A percentile compares a stretch with the other conserved stretches of the same genome.
phyloP scores from a whole-genome alignment of 192 early-diverging fungal genomes.

The Lunasporangiospora selenospora region DNA sequence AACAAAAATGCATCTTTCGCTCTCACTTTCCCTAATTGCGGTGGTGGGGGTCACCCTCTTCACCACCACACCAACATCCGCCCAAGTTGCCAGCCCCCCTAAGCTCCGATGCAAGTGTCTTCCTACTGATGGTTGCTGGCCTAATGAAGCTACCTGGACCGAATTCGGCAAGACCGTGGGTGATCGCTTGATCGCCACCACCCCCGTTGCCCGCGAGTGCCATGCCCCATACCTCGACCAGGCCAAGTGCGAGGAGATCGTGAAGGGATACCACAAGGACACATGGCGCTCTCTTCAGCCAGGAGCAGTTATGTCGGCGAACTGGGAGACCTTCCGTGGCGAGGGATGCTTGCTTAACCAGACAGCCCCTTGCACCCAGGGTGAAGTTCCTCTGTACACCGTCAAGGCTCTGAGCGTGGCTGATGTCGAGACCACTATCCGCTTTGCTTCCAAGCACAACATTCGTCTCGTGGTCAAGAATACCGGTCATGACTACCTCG shows the following conservation, averaged over 20 bases:
- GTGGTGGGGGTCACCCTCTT: too few species aligned
- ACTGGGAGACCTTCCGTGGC: slow-evolving; percentile 1
- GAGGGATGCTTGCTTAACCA: too few species aligned
- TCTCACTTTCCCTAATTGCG: too few species aligned
- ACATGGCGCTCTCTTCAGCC: slow-evolving; percentile 6
- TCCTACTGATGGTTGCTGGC: slow-evolving; percentile 3
- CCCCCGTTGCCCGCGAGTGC: slow-evolving; percentile 3
- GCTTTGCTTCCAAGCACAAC: slow-evolving; percentile 29
- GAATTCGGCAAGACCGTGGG: not conserved
- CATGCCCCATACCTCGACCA: slow-evolving; percentile 5
- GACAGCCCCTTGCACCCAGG: slow-evolving; percentile 16
- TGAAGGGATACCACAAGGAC: slow-evolving; percentile 3
- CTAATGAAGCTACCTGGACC: slow-evolving; percentile 4
- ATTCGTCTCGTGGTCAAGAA: slow-evolving; percentile 56
- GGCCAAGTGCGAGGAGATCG: slow-evolving; percentile 9
- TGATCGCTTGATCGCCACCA: slow-evolving; percentile 4
- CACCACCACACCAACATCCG: too few species aligned
- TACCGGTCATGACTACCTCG: slow-evolving; percentile 52
- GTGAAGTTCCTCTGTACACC: slow-evolving; percentile 13
- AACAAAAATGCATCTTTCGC: too few species aligned
- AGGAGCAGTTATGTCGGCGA: not conserved
- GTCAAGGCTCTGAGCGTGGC: slow-evolving; percentile 7
- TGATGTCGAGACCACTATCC: slow-evolving; percentile 12
- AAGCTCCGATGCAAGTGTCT: not conserved
- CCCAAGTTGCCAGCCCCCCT: not conserved